Percentiles rank a stretch among this genome's conserved stretches.
These are phyloP conservation scores for Schwanniomyces sp. DNA, from an alignment of 805 yeast species.

Conservation along the genomic window DNA sequence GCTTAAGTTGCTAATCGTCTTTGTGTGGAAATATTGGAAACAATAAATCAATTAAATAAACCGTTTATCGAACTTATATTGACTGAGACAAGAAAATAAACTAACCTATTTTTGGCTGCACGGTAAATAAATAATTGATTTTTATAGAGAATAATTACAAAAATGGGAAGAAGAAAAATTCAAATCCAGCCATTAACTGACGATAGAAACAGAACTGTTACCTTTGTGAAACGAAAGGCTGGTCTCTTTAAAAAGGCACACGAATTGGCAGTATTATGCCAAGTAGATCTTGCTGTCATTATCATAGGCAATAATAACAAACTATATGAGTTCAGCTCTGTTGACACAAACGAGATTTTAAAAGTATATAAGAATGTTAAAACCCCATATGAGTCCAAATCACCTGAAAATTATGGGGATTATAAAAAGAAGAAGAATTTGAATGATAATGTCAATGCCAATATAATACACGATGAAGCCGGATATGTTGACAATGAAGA, in stretches of 20 bases:
- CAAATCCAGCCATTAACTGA: constrained; percentile 88
- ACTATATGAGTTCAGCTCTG: constrained; percentile 81
- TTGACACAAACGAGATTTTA: constrained; percentile 46
- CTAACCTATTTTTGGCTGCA: not conserved
- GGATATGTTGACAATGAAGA: constrained; percentile 15
- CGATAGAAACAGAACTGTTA: constrained; percentile 81
- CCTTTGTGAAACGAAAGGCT: constrained; percentile 91
- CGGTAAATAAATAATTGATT: not conserved
- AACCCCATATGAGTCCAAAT: constrained; percentile 56
- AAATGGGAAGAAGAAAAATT: constrained; percentile 96
- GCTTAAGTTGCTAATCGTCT: not conserved
- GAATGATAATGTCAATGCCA: constrained; percentile 9
- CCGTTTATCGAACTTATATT: not conserved
- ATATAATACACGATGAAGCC: constrained; percentile 12
- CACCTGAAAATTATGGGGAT: constrained; percentile 67
- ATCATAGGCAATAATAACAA: constrained; percentile 82
- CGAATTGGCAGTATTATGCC: constrained; percentile 85
- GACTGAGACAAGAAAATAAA: not conserved
- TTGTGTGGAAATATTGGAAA: not conserved
- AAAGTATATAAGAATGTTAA: constrained; percentile 19
- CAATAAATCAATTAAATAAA: not conserved
- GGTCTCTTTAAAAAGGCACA: constrained; percentile 89
- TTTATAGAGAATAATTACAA: not conserved
- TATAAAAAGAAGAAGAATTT: constrained; percentile 42
- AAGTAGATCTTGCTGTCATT: constrained; percentile 88